Conservation (phyloP, 139 green algal species). For the Bryopsis sp. region DNA sequence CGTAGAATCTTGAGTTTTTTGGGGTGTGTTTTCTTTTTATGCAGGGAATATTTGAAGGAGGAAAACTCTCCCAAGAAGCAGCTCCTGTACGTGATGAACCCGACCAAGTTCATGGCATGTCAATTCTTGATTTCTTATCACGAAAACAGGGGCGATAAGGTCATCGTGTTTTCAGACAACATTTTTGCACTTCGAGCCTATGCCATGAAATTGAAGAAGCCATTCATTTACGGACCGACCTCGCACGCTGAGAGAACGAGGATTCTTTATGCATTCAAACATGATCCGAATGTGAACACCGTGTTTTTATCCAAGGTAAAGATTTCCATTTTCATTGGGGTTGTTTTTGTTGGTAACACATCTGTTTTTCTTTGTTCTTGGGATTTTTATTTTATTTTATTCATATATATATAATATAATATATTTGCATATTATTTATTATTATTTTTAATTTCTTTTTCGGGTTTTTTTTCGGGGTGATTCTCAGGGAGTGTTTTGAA, state of each 20-base stretch:
- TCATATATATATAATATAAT: too few relatives aligned
- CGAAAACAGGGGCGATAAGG: constrained; percentile 69
- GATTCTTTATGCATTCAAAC: constrained; percentile 92
- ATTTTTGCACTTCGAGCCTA: constrained; percentile 94
- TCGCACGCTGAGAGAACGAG: constrained; percentile 78
- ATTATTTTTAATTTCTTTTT: constrained; percentile 5
- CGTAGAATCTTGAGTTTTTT: too few relatives aligned
- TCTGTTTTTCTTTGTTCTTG: too few relatives aligned
- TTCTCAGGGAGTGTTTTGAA: too few relatives aligned
- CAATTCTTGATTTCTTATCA: constrained; percentile 95
- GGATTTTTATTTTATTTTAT: too few relatives aligned
- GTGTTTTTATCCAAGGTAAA: constrained; percentile 97
- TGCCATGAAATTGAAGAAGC: constrained; percentile 66
- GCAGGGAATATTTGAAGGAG: constrained; percentile 81
- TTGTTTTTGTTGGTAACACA: too few relatives aligned
- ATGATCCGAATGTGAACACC: constrained; percentile 84
- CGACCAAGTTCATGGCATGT: constrained; percentile 90
- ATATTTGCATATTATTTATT: background rate
- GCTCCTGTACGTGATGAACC: constrained; percentile 97
- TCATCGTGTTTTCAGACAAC: constrained; percentile 97
- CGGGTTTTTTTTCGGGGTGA: too few relatives aligned
- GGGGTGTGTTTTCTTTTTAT: constrained; percentile 39
- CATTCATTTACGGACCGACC: constrained; percentile 95
- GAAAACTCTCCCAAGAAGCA: constrained; percentile 45
- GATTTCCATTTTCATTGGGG: background rate